Percentiles rank a stretch among this genome's conserved stretches.
These are phyloP conservation scores for Botryotinia narcissicola DNA, from an alignment of 2,329 filamentous ascomycete genomes.

Conservation along the genomic window DNA sequence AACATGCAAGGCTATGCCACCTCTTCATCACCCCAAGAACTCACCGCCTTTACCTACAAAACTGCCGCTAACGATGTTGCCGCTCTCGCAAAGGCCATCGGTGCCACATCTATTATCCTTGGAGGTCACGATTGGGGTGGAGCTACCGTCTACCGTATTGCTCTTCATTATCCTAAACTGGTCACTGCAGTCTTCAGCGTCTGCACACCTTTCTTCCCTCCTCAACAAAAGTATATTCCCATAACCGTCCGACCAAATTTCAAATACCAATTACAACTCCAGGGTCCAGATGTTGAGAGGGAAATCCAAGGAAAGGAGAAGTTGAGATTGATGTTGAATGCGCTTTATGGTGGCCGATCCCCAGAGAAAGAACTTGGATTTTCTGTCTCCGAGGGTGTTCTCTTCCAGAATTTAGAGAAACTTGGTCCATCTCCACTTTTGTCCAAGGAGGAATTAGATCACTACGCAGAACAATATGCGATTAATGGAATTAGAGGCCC, in stretches of 20 bases:
- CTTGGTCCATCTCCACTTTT: constrained; percentile 59
- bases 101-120: constrained; percentile 63
- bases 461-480: constrained; percentile 71
- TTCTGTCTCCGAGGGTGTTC: constrained; percentile 57
- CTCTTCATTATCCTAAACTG: constrained; percentile 70
- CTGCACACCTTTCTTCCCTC: constrained; percentile 71
- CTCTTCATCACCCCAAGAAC: constrained; percentile 64
- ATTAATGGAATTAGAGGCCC: constrained; percentile 74
- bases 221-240: constrained; percentile 51
- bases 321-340: constrained; percentile 68
- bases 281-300: constrained; percentile 63
- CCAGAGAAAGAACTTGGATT: constrained; percentile 57
- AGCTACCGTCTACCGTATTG: constrained; percentile 69
- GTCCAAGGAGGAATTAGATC: constrained; percentile 67
- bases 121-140: constrained; percentile 92
- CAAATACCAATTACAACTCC: constrained; percentile 80
- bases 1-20: constrained; percentile 85
- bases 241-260: constrained; percentile 64
- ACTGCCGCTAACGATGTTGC: constrained; percentile 72
- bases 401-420: constrained; percentile 60
- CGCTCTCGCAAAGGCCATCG: constrained; percentile 57
- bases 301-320: constrained; percentile 55
- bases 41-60: constrained; percentile 67
- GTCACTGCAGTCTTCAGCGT: constrained; percentile 74
- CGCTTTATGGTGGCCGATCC: constrained; percentile 65